A percentile compares a stretch with the other conserved stretches of the same genome.
Conservation (phyloP, 2,329 filamentous ascomycete species). For the Dactylellina parvicollis region DNA sequence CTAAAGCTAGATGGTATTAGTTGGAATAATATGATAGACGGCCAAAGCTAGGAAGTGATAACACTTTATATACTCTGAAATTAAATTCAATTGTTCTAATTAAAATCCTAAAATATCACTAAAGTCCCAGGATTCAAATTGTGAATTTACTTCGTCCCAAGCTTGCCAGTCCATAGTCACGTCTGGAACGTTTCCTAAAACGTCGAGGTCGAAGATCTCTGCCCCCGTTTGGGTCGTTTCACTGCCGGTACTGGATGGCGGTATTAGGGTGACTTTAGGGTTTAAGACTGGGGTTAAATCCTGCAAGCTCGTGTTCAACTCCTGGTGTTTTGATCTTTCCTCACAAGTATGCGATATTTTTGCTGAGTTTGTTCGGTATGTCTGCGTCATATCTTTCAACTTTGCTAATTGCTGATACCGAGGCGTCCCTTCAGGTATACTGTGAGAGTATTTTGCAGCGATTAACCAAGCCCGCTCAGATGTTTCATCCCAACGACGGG, state of each 20-base stretch:
- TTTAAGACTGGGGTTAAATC: not conserved
- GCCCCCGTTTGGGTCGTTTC: not conserved
- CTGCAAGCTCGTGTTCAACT: not conserved
- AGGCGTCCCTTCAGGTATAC: constrained; percentile 5
- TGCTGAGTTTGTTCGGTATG: not conserved
- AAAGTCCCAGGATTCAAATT: constrained; percentile 10
- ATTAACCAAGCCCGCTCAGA: constrained; percentile 18
- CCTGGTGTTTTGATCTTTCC: not conserved
- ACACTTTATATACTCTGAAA: not conserved
- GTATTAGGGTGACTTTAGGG: too few relatives aligned
- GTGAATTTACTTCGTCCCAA: constrained; percentile 17
- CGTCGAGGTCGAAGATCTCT: not conserved
- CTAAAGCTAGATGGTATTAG: too few relatives aligned
- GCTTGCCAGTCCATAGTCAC: not conserved
- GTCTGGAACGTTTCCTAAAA: not conserved
- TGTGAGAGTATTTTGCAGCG: not conserved
- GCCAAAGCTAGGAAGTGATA: too few relatives aligned
- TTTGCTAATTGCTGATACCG: not conserved
- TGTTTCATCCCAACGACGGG: constrained; percentile 10
- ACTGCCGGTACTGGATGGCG: not conserved
- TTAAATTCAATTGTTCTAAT: not conserved
- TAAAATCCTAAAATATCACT: constrained; percentile 6
- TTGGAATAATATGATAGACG: too few relatives aligned
- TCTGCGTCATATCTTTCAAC: constrained; percentile 2
- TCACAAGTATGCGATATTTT: not conserved